Conservation (phyloP, 2,329 filamentous ascomycete genomes). For the Chaetomiaceae sp. region DNA sequence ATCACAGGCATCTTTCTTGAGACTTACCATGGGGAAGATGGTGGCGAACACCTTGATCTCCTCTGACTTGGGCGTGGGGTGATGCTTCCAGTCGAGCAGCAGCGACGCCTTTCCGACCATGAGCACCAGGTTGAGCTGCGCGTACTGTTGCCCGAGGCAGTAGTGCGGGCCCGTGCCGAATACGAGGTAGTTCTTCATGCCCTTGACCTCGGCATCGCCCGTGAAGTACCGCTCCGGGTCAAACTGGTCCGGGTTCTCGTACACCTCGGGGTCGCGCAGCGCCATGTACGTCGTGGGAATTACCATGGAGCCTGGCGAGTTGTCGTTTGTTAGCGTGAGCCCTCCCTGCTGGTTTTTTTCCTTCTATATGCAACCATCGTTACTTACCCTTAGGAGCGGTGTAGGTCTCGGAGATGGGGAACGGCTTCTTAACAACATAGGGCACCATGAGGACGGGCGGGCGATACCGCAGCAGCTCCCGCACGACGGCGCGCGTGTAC, state of each 20-base stretch:
- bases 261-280: slow-evolving; percentile 87
- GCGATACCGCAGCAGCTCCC: slow-evolving; percentile 85
- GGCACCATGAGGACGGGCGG: slow-evolving; percentile 97
- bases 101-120: slow-evolving; percentile 88
- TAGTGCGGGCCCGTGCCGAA: slow-evolving; percentile 96
- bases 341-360: background rate
- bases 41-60: slow-evolving; percentile 98
- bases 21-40: slow-evolving; percentile 87
- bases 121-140: slow-evolving; percentile 78
- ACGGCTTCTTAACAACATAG: slow-evolving; percentile 89
- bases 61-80: slow-evolving; percentile 75
- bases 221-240: slow-evolving; percentile 88
- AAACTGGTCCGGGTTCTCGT: slow-evolving; percentile 80
- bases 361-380: background rate
- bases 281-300: slow-evolving; percentile 87
- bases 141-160: slow-evolving; percentile 91
- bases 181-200: slow-evolving; percentile 90
- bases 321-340: background rate
- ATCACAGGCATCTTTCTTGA: slow-evolving; percentile 4
- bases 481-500: slow-evolving; percentile 88
- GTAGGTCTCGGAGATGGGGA: slow-evolving; percentile 81
- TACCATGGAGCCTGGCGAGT: slow-evolving; percentile 90
- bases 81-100: slow-evolving; percentile 83
- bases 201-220: slow-evolving; percentile 79
- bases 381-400: slow-evolving; percentile 77